Conservation (phyloP, 441 rosid species). For the Populus hybrid region DNA sequence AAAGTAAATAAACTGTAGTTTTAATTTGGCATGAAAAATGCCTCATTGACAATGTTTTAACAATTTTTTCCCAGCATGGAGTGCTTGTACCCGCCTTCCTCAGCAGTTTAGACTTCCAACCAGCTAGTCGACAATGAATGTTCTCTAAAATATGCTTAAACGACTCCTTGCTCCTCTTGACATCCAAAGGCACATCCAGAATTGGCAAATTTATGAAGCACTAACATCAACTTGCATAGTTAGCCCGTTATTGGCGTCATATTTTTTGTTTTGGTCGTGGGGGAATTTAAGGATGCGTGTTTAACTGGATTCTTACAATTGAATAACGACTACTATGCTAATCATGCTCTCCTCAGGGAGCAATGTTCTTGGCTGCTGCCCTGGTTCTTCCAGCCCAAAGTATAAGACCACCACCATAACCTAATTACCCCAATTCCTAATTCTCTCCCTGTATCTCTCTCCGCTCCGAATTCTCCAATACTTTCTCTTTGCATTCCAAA, state of each 20-base stretch:
- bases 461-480: neutral
- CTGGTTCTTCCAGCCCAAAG: neutral
- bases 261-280: neutral
- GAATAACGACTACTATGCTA: neutral
- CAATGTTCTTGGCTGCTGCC: neutral
- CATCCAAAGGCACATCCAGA: neutral
- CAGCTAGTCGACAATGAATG: too few relatives aligned
- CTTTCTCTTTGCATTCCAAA: neutral
- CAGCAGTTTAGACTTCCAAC: too few relatives aligned
- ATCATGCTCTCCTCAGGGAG: too few relatives aligned
- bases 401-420: neutral
- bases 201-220: neutral
- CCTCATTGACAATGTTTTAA: too few relatives aligned
- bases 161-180: neutral
- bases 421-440: neutral
- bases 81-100: too few relatives aligned
- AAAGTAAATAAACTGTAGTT: too few relatives aligned
- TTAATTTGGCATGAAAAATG: too few relatives aligned
- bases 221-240: neutral
- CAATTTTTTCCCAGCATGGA: too few relatives aligned
- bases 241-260: neutral
- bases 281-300: neutral
- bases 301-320: neutral
- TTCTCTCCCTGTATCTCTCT: neutral
- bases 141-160: neutral